Conservation (phyloP, 768 basidiomycete species). For the Sporobolomyces phaffii region DNA sequence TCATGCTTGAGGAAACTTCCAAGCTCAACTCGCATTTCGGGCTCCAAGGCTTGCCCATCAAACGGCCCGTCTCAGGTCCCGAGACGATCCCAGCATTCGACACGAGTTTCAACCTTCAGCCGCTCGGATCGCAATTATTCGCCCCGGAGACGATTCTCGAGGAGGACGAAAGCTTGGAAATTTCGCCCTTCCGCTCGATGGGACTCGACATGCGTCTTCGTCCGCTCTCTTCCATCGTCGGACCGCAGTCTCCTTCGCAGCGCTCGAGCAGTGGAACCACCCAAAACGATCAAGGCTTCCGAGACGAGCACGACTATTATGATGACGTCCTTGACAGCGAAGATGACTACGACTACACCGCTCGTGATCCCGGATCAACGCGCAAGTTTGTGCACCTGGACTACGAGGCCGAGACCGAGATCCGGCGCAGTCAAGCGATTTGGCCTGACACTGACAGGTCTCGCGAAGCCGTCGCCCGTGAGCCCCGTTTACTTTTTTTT, state of each 20-base stretch:
- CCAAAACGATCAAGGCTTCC: not conserved
- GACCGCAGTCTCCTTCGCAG: not conserved
- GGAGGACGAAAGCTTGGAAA: not conserved
- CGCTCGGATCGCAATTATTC: too few species aligned
- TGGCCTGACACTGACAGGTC: conserved; percentile 36
- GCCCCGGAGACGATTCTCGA: conserved; percentile 6
- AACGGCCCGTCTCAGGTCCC: too few species aligned
- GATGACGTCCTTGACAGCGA: not conserved
- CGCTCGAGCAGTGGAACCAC: too few species aligned
- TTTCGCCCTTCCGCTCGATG: not conserved
- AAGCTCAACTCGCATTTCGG: too few species aligned
- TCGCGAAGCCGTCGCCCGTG: conserved; percentile 18
- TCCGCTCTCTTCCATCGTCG: conserved; percentile 2
- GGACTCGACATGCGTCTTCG: not conserved
- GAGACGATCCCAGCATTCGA: too few species aligned
- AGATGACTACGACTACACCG: conserved; percentile 16
- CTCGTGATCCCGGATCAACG: conserved; percentile 3
- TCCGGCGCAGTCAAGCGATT: not conserved
- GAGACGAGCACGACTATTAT: not conserved
- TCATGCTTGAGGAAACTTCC: too few species aligned
- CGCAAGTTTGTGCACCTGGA: not conserved
- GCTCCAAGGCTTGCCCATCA: too few species aligned
- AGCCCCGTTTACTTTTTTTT: not conserved
- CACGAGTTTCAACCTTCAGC: not conserved
- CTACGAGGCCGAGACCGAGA: conserved; percentile 28